Conservation (phyloP, 306 rosid genomes). For the Luffa aegyptiaca region DNA sequence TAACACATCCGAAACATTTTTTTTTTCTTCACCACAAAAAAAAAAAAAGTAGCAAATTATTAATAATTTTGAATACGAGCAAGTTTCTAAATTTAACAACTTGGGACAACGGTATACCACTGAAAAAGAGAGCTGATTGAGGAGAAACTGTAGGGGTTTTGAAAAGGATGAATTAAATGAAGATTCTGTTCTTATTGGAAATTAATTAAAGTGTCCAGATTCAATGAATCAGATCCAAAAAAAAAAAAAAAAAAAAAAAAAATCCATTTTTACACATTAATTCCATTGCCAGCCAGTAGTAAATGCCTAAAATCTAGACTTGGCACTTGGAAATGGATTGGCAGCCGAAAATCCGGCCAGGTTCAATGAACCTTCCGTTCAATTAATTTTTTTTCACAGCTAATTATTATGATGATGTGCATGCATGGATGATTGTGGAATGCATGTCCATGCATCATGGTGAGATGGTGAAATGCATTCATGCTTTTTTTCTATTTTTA, state of each 20-base stretch:
- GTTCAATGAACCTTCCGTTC: slow-evolving; percentile 41
- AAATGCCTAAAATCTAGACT: background rate
- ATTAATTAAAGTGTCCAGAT: background rate
- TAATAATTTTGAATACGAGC: too few species aligned
- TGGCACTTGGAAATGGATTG: background rate
- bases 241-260: background rate
- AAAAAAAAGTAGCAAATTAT: too few species aligned
- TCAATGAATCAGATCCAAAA: background rate
- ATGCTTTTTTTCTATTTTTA: too few species aligned
- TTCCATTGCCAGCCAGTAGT: background rate
- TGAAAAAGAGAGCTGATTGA: background rate
- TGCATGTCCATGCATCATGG: background rate
- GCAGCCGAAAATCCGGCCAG: slow-evolving; percentile 15
- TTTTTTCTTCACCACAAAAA: background rate
- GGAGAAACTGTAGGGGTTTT: background rate
- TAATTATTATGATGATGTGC: background rate
- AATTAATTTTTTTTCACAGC: background rate
- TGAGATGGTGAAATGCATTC: background rate
- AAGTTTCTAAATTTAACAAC: too few species aligned
- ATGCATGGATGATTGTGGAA: background rate
- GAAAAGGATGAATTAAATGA: background rate
- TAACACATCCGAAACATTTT: too few species aligned
- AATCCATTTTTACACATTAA: background rate
- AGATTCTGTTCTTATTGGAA: background rate
- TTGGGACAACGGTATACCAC: too few species aligned